These are phyloP conservation scores for Aspergillus felis DNA, from an alignment of 2,329 filamentous ascomycete genomes.

Conservation along the genomic window DNA sequence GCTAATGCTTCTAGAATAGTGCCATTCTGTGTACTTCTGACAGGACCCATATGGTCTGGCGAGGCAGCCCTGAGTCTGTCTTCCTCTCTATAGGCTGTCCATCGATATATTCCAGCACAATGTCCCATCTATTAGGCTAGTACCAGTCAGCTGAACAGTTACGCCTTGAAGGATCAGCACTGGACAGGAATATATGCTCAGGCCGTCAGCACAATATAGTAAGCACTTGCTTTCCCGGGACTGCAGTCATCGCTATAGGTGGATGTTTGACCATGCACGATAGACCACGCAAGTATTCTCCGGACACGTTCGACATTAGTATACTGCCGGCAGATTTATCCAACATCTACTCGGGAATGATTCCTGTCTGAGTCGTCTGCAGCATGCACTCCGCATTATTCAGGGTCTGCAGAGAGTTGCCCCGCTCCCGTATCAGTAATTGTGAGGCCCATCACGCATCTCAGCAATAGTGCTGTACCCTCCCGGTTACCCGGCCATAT, in stretches of 20 bases:
- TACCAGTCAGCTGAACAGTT: no score
- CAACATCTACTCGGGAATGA: no score
- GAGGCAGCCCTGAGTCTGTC: no score
- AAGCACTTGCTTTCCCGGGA: background rate
- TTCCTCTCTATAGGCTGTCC: no score
- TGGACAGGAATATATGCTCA: no score
- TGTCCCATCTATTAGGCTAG: no score
- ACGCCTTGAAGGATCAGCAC: no score
- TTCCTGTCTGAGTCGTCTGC: background rate
- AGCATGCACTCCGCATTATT: background rate
- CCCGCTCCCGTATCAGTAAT: background rate
- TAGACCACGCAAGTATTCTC: background rate
- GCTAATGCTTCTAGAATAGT: no score
- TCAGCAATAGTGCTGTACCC: background rate
- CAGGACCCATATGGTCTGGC: no score
- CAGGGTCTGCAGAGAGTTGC: background rate
- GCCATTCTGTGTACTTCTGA: no score
- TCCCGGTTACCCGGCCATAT: background rate
- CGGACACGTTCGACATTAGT: background rate
- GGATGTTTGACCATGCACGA: background rate
- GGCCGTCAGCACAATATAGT: no score
- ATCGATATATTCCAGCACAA: no score
- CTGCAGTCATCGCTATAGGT: background rate
- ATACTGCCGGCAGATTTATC: background rate
- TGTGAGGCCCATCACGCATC: background rate